Conservation (phyloP, 225 moss, liverwort and hornwort species). For the Physcomitrellopsis africana region DNA sequence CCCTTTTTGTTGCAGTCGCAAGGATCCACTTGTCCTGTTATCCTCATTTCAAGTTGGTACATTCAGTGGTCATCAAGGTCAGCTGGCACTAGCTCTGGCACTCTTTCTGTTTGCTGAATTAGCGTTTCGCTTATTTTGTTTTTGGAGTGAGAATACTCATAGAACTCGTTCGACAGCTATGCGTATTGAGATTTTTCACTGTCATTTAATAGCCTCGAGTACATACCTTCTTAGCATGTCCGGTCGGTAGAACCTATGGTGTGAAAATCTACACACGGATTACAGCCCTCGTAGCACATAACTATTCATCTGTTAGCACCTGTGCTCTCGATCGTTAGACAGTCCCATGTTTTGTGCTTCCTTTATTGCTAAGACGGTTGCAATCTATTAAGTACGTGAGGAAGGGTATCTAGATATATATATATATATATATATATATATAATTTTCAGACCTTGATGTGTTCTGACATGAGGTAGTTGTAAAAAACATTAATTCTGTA, state of each 20-base stretch:
- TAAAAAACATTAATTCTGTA: no score
- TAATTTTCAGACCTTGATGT: no score
- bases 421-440: no score
- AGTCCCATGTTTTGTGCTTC: neutral
- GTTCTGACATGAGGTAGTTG: no score
- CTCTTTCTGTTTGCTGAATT: neutral
- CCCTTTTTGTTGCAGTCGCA: neutral
- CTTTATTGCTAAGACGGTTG: neutral
- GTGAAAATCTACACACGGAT: neutral
- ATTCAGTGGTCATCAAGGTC: constrained; percentile 1
- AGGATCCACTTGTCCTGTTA: neutral
- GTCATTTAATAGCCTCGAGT: neutral
- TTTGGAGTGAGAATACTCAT: neutral
- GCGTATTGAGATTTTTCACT: constrained; percentile 1
- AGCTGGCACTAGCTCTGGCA: neutral
- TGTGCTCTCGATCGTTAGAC: neutral
- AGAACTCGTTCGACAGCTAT: neutral
- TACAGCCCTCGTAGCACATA: neutral
- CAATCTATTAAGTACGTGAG: neutral
- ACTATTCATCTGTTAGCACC: neutral
- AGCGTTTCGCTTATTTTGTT: neutral
- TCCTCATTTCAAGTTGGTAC: neutral
- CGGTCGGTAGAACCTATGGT: neutral
- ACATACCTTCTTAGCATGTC: neutral
- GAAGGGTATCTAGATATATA: no score